phyloP scores from a whole-genome alignment of 2,329 filamentous ascomycete genomes.

The Ophiostoma australiae region DNA sequence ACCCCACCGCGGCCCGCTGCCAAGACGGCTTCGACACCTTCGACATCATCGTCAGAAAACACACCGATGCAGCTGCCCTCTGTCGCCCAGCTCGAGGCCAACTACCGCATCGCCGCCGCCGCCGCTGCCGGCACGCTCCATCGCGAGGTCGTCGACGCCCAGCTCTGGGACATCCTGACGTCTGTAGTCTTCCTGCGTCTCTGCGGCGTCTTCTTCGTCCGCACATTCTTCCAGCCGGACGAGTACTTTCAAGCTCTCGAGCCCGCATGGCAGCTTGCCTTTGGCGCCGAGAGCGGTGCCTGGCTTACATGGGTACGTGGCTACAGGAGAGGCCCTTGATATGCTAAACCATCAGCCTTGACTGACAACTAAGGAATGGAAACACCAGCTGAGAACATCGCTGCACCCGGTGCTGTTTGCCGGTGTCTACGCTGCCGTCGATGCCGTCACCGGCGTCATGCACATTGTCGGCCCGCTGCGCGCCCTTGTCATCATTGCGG shows the following conservation, averaged over 20 bases:
- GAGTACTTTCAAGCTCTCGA: conserved; percentile 96
- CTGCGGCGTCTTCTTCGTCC: conserved; percentile 69
- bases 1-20: background rate
- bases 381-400: conserved; percentile 77
- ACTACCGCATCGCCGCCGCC: conserved; percentile 21
- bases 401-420: conserved; percentile 88
- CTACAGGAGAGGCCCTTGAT: too few species aligned
- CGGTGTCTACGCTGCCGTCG: conserved; percentile 60
- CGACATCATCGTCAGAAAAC: background rate
- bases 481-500: conserved; percentile 62
- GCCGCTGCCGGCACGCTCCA: conserved; percentile 25
- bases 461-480: conserved; percentile 50
- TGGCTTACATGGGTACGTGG: conserved; percentile 88
- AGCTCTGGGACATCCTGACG: conserved; percentile 36
- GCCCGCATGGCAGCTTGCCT: conserved; percentile 85
- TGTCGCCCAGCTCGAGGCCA: conserved; percentile 21
- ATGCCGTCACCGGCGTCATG: conserved; percentile 52
- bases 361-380: conserved; percentile 63
- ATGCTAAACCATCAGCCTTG: background rate
- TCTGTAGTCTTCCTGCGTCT: conserved; percentile 64
- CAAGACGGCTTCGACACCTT: background rate
- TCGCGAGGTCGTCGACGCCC: conserved; percentile 32
- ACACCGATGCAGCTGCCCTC: conserved; percentile 18
- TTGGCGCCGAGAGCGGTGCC: conserved; percentile 69
- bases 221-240: conserved; percentile 96